Percentiles rank a stretch among this genome's conserved stretches.
These are phyloP conservation scores for Thozetella sp. DNA, from an alignment of 495 filamentous ascomycete genomes.

Conservation along the genomic window DNA sequence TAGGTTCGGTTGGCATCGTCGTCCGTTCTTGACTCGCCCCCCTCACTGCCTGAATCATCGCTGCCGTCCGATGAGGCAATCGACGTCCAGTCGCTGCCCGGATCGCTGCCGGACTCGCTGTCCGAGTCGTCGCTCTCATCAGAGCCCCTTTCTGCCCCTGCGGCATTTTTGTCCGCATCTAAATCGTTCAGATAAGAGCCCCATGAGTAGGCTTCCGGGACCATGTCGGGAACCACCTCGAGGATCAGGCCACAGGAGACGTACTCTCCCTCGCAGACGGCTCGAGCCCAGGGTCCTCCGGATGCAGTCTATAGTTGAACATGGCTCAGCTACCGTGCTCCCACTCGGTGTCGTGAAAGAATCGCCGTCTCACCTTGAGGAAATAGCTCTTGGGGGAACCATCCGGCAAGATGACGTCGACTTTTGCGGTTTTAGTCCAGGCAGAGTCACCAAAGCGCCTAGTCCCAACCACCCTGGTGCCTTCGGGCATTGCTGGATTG, in stretches of 20 bases:
- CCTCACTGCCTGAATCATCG: too few relatives aligned
- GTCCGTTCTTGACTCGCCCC: not conserved
- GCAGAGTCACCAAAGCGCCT: not conserved
- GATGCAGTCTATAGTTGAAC: not conserved
- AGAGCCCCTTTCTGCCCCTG: too few relatives aligned
- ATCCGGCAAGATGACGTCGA: not conserved
- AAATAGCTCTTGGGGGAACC: not conserved
- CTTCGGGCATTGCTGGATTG: not conserved
- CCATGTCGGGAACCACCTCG: too few relatives aligned
- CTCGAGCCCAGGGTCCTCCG: too few relatives aligned
- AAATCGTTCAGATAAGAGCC: too few relatives aligned
- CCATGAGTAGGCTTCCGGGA: too few relatives aligned
- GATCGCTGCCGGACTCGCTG: too few relatives aligned
- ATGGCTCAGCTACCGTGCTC: not conserved
- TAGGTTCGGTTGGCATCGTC: not conserved
- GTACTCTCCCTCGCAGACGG: too few relatives aligned
- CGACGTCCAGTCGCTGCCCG: too few relatives aligned
- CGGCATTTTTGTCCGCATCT: too few relatives aligned
- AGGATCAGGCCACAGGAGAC: too few relatives aligned
- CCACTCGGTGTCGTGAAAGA: not conserved
- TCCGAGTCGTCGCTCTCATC: too few relatives aligned
- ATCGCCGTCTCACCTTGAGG: not conserved
- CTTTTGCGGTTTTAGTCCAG: not conserved
- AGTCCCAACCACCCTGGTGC: not conserved
- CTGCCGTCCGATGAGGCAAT: not conserved